Base-by-base conservation (phyloP, 78 protist species). In the Emiliania huxleyi region DNA sequence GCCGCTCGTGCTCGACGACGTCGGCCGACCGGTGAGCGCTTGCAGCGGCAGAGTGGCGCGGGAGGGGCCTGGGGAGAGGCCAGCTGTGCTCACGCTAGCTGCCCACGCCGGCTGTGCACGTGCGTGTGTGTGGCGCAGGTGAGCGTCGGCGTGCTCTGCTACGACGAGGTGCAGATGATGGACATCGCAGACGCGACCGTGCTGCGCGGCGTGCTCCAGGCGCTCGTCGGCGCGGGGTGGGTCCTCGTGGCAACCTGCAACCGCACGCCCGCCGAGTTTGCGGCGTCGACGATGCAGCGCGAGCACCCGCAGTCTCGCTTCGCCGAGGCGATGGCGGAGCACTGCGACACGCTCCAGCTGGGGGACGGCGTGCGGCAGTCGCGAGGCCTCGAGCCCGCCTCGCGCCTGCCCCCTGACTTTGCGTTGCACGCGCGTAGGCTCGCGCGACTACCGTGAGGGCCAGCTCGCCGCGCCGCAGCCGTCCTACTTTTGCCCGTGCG, bases 91-190 rank as follows among this genome's bases (percentile, higher is more conserved):
- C n/a, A n/a, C n/a, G n/a, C n/a, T n/a, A n/a, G n/a, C n/a, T n/a
- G n/a, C n/a, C n/a, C n/a, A n/a, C n/a, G n/a, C n/a, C n/a, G n/a
- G n/a, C n/a, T n/a, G n/a, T n/a, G n/a, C n/a, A n/a, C n/a, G n/a
- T n/a, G n/a, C n/a, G n/a, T n/a, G n/a, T n/a, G n/a, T n/a, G n/a
- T n/a, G n/a, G n/a, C 8, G 29, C 42, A 15, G 44, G n/a, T 40
- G 35, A 1, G n/a, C 23, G 46, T 29, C 29, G 87, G 94, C 52
- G 46, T 92, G 91, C 46, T 92, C 45, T 92, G 94, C 79, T 92
- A 71, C 52, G 94, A 92, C 48, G 94, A 92, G 88, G n/a, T 92
- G n/a, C 91, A 77, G 52, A 25, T 81, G 37, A 84, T 88, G 44
- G 94, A 92, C 71, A 44, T 84, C 3, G 94, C 88, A 8, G 87